Evolutionary conservation across 805 yeast genomes (phyloP).

Genomic region (Tetrapisispora iriomotensis): DNA sequence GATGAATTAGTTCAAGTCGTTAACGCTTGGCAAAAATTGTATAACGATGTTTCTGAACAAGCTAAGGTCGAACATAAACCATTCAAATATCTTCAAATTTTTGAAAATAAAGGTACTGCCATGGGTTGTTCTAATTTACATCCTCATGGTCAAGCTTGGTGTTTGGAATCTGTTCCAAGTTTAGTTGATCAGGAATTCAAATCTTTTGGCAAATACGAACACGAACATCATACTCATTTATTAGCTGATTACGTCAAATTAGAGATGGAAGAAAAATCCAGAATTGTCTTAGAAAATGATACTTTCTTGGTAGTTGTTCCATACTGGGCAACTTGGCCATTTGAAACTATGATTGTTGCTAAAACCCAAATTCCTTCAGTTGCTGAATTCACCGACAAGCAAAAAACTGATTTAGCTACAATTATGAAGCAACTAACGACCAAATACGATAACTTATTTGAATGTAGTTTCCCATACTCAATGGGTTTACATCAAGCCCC

Average conservation of each 20-base stretch:
- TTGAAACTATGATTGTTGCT: constrained; percentile 57
- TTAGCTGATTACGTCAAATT: constrained; percentile 53
- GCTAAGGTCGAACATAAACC: constrained; percentile 32
- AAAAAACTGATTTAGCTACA: constrained; percentile 46
- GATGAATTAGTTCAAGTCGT: constrained; percentile 41
- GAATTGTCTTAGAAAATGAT: constrained; percentile 52
- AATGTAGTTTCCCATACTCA: constrained; percentile 65
- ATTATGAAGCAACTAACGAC: constrained; percentile 45
- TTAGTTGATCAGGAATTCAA: constrained; percentile 53
- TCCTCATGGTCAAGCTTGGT: constrained; percentile 81
- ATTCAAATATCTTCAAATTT: constrained; percentile 54
- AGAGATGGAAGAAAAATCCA: constrained; percentile 41
- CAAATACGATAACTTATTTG: constrained; percentile 61
- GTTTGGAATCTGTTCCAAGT: constrained; percentile 52
- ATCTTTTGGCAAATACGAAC: constrained; percentile 40
- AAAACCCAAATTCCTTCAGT: constrained; percentile 44
- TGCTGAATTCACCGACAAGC: constrained; percentile 36
- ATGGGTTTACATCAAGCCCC: constrained; percentile 80
- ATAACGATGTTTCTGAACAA: constrained; percentile 34
- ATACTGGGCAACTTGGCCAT: constrained; percentile 80
- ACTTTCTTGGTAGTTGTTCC: constrained; percentile 62
- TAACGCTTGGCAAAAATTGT: constrained; percentile 50
- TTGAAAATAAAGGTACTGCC: constrained; percentile 68
- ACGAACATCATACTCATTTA: constrained; percentile 38
- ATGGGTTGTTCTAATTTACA: constrained; percentile 81